These are phyloP conservation scores for Symbiodinium natans DNA, from an alignment of 73 alveolate species.

Conservation along the genomic window DNA sequence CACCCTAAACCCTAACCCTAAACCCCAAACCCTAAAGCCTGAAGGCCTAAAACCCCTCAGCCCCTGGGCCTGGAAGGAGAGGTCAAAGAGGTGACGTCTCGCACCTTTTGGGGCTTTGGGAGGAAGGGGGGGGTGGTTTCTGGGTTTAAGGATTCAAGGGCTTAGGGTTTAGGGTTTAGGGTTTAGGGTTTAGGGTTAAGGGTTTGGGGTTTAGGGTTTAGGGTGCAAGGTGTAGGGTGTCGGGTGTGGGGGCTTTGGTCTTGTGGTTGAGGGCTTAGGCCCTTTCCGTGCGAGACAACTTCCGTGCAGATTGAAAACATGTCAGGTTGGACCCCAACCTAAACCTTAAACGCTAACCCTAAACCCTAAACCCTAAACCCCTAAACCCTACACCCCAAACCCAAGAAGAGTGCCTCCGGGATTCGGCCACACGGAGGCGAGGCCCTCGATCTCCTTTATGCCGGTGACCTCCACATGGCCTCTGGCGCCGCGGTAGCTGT, in stretches of 20 bases:
- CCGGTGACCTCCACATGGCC: conserved; percentile 74
- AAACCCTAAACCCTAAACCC: neutral
- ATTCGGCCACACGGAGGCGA: conserved; percentile 74
- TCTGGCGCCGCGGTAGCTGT: too few relatives aligned
- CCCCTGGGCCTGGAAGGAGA: conserved; percentile 31
- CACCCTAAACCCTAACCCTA: neutral
- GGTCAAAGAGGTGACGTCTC: conserved; percentile 61
- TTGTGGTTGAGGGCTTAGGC: too few relatives aligned
- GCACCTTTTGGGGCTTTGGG: neutral
- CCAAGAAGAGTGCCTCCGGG: conserved; percentile 2
- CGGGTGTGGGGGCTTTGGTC: too few relatives aligned
- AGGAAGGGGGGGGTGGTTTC: neutral
- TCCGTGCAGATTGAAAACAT: too few relatives aligned
- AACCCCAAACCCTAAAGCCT: neutral
- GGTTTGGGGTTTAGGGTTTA: too few relatives aligned
- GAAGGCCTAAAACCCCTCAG: too few relatives aligned
- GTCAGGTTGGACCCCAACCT: too few relatives aligned
- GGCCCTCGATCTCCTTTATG: conserved; percentile 50
- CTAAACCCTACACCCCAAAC: too few relatives aligned
- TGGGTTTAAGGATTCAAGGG: neutral
- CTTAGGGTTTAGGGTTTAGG: neutral
- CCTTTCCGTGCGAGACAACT: too few relatives aligned
- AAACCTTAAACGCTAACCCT: neutral
- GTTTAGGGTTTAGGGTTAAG: too few relatives aligned
- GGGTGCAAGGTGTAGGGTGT: too few relatives aligned